Percentiles rank a stretch among this genome's conserved stretches.
Evolutionary conservation across 2,329 filamentous ascomycete genomes (phyloP).

Genomic region (Fusarium sp.): DNA sequence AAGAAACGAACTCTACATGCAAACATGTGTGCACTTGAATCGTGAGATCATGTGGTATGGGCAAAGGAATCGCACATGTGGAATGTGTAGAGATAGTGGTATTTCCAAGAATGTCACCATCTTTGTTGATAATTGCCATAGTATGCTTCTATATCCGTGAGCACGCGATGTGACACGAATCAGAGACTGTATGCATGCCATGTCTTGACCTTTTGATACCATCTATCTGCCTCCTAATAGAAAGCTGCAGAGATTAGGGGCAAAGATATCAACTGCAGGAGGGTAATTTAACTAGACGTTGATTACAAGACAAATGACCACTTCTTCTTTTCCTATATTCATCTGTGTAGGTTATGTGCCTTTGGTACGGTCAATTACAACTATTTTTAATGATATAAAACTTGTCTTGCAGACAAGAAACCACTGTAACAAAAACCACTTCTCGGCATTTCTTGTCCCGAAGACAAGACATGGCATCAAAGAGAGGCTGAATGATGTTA

Average conservation of each 20-base stretch:
- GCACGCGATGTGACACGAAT: conserved; percentile 13
- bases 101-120: neutral
- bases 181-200: neutral
- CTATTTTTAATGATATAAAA: neutral
- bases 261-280: neutral
- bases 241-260: neutral
- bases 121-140: neutral
- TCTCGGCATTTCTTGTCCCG: neutral
- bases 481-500: conserved; percentile 18
- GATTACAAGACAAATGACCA: neutral
- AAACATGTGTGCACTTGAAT: neutral
- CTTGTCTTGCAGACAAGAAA: neutral
- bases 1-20: conserved; percentile 20
- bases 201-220: conserved; percentile 2
- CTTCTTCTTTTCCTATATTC: neutral
- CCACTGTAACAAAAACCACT: neutral
- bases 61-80: neutral
- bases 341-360: neutral
- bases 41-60: neutral
- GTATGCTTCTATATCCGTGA: neutral
- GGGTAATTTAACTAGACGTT: neutral
- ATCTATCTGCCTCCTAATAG: neutral
- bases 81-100: conserved; percentile 12
- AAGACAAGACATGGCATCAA: conserved; percentile 14
- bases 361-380: too few species aligned